Evolutionary conservation across 2,329 filamentous ascomycete genomes (phyloP), one percentile per base, ranked within the genome.

Genomic region (Exophiala spinifera): DNA sequence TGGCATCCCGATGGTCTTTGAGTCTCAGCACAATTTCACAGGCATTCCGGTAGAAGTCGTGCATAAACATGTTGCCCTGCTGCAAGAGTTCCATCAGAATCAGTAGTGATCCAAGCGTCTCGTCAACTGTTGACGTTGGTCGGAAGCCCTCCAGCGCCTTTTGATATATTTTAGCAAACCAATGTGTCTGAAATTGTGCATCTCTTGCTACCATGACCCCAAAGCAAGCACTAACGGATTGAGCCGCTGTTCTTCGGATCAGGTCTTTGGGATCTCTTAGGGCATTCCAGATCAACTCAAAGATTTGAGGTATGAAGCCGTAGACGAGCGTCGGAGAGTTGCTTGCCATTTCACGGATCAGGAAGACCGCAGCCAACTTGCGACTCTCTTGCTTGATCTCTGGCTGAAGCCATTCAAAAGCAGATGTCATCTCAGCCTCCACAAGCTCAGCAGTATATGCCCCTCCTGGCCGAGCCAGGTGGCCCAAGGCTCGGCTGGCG

Each of bases 21-120:
- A 95, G 89, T 58, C 88, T 87, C 61, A 92, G 85, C 33, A 96
- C 89, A 60, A 94, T 91, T 59, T 99, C 94, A 69, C 92, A 97
- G 10, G 90, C 87, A 64, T 95, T 89, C 55, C 87, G 84, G 71
- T 97, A 99, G 67, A 91, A 85, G 36, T 91, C 89, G 66, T 96
- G 91, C 94, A 99, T 97, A 72, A 95, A 99, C 92, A 99, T 99
- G 64, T 91, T 91, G 49, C 94, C 94, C 69, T 96, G 92, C 60
- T 94, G 84, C 15, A 99, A 83, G 45, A 99, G 81, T 73, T 97
- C 92, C 70, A 92, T 95, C 65, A 97, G 80, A 1, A 95, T 91
- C 17, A 99, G 79, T 37, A 99, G 79, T 1, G 92, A 96, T n/a
- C 90, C 94, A 68, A 99, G 95, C 39, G 95, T 87, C 56, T 85